These are phyloP conservation scores for Teunomyces gatunensis DNA, from an alignment of 805 yeast genomes.

Conservation along the genomic window DNA sequence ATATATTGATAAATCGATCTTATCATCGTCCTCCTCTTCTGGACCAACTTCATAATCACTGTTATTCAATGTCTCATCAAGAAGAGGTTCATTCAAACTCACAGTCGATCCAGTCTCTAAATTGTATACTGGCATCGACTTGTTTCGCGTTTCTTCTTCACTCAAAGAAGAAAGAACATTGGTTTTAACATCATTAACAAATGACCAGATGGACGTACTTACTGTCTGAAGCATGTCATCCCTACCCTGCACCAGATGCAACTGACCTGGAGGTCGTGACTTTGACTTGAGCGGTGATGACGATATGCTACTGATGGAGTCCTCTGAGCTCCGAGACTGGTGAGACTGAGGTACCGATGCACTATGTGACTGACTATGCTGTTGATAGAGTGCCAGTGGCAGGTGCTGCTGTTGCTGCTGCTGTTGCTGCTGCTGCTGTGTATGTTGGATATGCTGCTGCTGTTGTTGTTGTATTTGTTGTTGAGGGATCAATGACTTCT, in stretches of 20 bases:
- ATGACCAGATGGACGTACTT: constrained; percentile 41
- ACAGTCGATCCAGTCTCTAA: constrained; percentile 27
- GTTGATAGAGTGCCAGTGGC: no score
- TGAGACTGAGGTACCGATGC: constrained; percentile 6
- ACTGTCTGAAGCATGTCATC: constrained; percentile 43
- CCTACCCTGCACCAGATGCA: neutral
- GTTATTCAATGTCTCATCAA: constrained; percentile 7
- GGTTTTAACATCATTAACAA: constrained; percentile 40
- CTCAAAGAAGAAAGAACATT: constrained; percentile 30
- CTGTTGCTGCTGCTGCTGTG: neutral
- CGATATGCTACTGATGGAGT: constrained; percentile 22
- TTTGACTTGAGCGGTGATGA: constrained; percentile 28
- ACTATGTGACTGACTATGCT: neutral
- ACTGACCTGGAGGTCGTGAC: constrained; percentile 9
- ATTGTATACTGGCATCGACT: constrained; percentile 15
- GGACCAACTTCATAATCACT: constrained; percentile 13
- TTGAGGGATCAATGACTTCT: constrained; percentile 29
- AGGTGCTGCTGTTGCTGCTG: neutral
- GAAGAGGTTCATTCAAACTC: constrained; percentile 10
- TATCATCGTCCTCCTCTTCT: constrained; percentile 16
- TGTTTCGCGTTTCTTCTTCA: constrained; percentile 9
- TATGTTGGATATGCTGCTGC: no score
- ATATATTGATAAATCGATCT: constrained; percentile 28
- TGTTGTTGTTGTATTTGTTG: constrained; percentile 1
- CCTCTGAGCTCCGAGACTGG: constrained; percentile 21